Evolutionary conservation across 306 rosid genomes (phyloP), one percentile per base, ranked within the genome.

Genomic region (Prunus campanulata): DNA sequence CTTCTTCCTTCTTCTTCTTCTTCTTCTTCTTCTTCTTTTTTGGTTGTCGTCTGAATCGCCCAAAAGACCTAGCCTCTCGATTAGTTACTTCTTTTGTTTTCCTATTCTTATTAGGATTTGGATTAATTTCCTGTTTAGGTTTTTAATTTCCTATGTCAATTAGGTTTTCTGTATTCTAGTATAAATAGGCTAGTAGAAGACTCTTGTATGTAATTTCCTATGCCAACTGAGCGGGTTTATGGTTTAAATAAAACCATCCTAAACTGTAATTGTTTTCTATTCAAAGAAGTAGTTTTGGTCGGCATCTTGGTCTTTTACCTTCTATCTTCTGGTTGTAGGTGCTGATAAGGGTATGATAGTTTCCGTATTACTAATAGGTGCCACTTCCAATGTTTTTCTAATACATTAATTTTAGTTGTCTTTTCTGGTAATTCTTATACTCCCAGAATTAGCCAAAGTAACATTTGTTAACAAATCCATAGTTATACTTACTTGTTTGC

Each of bases 401-500:
- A 1, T 61, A 13, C 49, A 10, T 32, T 22, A 22, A 1, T 29
- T 67, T 64, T 72, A 22, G n/a, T 39, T 48, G 46, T 73, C n/a
- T 67, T 76, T 67, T 67, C 22, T 13, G 20, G 4, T 67, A 18
- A 71, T 13, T 15, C 22, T 5, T 71, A 0, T 56, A n/a, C 27
- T 72, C 54, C 76, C 22, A n/a, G 13, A 55, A 13, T 56, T 30
- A 19, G 7, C 39, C 69, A 3, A n/a, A 35, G 39, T 42, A 27
- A 18, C 3, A 12, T 52, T 63, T 32, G 35, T 62, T 70, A 14
- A 35, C 32, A 0, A 49, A 19, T 71, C 32, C 7, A n/a, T 52
- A 11, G 60, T 71, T 12, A 4, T 39, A 61, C 4, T 42, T 44
- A 71, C 50, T 66, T 81, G 54, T 59, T 70, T 74, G 25, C 59